Percentiles rank a stretch among this genome's conserved stretches.
These are phyloP conservation scores for Eleusine indica DNA, from an alignment of 176 grass and related monocot genomes.

Conservation along the genomic window DNA sequence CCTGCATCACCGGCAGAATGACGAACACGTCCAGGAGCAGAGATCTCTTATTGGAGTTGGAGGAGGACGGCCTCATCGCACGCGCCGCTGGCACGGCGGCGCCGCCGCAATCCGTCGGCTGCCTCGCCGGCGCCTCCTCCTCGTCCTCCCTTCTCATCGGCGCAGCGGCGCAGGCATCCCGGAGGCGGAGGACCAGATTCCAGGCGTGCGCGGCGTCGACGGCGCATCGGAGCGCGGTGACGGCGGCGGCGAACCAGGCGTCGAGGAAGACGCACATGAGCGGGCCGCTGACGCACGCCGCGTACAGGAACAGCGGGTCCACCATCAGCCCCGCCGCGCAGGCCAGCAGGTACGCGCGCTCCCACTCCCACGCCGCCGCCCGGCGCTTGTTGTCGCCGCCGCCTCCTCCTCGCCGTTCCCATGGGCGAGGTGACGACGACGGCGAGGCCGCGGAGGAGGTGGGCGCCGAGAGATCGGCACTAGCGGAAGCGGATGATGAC, in stretches of 20 bases:
- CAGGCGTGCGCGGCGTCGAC: constrained; percentile 69
- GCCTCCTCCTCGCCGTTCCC: not conserved
- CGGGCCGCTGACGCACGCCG: constrained; percentile 56
- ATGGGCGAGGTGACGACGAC: not conserved
- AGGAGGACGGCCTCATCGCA: not conserved
- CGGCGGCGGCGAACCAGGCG: constrained; percentile 68
- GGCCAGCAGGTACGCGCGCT: constrained; percentile 71
- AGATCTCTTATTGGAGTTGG: not conserved
- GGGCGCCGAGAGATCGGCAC: not conserved
- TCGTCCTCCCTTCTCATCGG: not conserved
- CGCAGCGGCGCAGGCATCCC: not conserved
- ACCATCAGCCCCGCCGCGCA: constrained; percentile 78
- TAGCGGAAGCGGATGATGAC: not conserved
- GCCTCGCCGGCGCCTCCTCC: constrained; percentile 11
- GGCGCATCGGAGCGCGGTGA: constrained; percentile 76
- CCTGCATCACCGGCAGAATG: constrained; percentile 58
- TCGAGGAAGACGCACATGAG: constrained; percentile 92
- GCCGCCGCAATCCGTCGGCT: not conserved
- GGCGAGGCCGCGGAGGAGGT: not conserved
- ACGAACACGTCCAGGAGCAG: constrained; percentile 43
- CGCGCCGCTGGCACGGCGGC: not conserved
- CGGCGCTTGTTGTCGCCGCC: not conserved
- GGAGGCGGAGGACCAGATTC: constrained; percentile 9
- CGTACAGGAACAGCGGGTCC: constrained; percentile 89
- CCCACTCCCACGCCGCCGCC: constrained; percentile 53